Evolutionary conservation across 1,284 basidiomycete genomes (phyloP), one percentile per base, ranked within the genome.

Genomic region (Moesziomyces globuligerus): DNA sequence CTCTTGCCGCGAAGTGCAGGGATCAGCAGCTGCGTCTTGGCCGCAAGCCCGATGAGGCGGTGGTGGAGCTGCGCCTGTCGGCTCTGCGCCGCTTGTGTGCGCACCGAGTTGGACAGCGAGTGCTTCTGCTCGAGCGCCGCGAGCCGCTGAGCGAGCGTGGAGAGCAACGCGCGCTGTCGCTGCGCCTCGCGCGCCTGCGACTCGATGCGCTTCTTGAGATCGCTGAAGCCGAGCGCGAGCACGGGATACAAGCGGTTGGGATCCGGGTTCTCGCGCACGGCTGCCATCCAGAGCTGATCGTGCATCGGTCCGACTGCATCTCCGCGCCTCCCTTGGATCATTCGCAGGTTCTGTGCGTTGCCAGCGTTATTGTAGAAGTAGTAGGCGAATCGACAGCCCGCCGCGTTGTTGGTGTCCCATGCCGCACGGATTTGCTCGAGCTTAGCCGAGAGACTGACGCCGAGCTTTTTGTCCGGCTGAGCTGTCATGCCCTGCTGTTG

Each of bases 291-390:
- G 2, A 81, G 66, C 38, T 64, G 66, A 38, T 81, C 80, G 50
- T 81, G 78, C 65, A 74, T 60, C 3, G 74, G 65, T 1, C 80
- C 80, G 1, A 78, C 58, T 0, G 80, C 80, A 47, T 81, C 80
- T 2, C 66, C 54, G 13, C 78, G 46, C 8, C 80, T 50, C 10
- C 76, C 71, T 20, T 68, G 61, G 26, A 78, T 65, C 39, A 64
- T 40, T 37, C 73, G 76, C 28, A 74, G 61, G 20, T 73, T 78
- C 26, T 59, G 48, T 1, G 64, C 40, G 34, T 72, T 72, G 44
- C 67, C 61, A 3, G 74, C 78, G 11, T 75, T 69, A 48, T 77
- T 79, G 65, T 80, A 80, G 41, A 80, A 68, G 59, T 80, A 80
- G 52, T 72, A 72, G 45, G 40, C 69, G 53, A 81, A 81, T 3